A percentile compares a stretch with the other conserved stretches of the same genome.
Conservation (phyloP, 192 early-diverging fungal genomes). For the Podila epigama region DNA sequence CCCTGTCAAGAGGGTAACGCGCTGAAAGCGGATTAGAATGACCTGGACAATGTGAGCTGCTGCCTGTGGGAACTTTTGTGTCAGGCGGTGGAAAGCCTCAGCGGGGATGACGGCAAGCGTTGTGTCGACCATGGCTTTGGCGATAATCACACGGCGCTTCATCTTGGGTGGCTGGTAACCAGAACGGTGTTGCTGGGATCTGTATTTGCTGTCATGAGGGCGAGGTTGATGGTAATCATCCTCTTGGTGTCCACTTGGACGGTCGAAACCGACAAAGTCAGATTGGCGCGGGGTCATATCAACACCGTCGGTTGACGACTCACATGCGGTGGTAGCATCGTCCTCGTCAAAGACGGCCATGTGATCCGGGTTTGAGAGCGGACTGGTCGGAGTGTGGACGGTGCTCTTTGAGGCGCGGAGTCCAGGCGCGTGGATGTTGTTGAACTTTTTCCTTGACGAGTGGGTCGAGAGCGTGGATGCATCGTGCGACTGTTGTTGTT, state of each 20-base stretch:
- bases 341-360: slow-evolving; percentile 43
- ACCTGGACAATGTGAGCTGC: slow-evolving; percentile 96
- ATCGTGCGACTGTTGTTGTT: not conserved
- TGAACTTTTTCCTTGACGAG: slow-evolving; percentile 27
- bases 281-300: slow-evolving; percentile 30
- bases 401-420: slow-evolving; percentile 26
- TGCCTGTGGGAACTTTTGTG: slow-evolving; percentile 89
- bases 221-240: not conserved
- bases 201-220: not conserved
- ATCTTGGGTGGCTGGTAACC: slow-evolving; percentile 36
- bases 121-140: slow-evolving; percentile 84
- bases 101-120: slow-evolving; percentile 95
- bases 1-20: slow-evolving; percentile 92
- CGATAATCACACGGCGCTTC: slow-evolving; percentile 80
- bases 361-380: slow-evolving; percentile 48
- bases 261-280: slow-evolving; percentile 17
- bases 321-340: not conserved
- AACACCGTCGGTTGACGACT: not conserved
- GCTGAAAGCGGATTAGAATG: slow-evolving; percentile 93
- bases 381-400: slow-evolving; percentile 47
- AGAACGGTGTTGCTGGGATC: slow-evolving; percentile 16
- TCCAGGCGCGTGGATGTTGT: slow-evolving; percentile 19
- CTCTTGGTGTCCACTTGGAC: not conserved
- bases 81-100: slow-evolving; percentile 88
- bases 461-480: slow-evolving; percentile 5